A percentile compares a stretch with the other conserved stretches of the same genome.
These are phyloP conservation scores for Chenopodium formosanum DNA, from an alignment of 148 eudicot genomes.

Conservation along the genomic window DNA sequence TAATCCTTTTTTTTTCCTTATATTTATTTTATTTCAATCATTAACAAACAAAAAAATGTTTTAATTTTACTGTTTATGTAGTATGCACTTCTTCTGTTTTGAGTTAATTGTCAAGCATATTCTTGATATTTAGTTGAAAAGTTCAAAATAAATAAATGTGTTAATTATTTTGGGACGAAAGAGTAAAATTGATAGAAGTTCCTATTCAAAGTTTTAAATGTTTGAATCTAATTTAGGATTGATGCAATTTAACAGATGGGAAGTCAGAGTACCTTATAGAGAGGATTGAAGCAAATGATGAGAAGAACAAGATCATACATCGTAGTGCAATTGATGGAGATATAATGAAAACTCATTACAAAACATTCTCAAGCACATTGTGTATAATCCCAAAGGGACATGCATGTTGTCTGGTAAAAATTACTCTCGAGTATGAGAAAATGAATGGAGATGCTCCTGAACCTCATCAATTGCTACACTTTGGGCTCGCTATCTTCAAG, in stretches of 20 bases:
- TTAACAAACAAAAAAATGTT: too few species aligned
- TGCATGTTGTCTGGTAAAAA: neutral
- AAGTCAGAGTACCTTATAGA: neutral
- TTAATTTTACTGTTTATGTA: too few species aligned
- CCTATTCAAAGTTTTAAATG: too few species aligned
- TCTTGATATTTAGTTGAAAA: too few species aligned
- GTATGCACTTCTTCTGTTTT: too few species aligned
- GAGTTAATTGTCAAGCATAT: too few species aligned
- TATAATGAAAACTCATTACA: slow-evolving; percentile 18
- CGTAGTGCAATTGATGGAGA: slow-evolving; percentile 9
- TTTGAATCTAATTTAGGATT: neutral
- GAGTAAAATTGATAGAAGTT: too few species aligned
- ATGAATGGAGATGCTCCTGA: slow-evolving; percentile 16
- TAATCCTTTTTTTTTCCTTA: too few species aligned
- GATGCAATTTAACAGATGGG: neutral
- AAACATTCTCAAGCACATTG: slow-evolving; percentile 2
- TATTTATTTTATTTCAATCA: too few species aligned
- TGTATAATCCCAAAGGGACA: slow-evolving; percentile 8
- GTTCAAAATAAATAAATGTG: too few species aligned
- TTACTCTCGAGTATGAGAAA: slow-evolving; percentile 19
- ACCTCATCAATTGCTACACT: neutral
- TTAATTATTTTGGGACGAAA: too few species aligned
- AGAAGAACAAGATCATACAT: slow-evolving; percentile 12
- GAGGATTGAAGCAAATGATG: slow-evolving; percentile 16
- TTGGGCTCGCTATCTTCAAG: neutral